Percentiles rank a stretch among this genome's conserved stretches.
Evolutionary conservation across 108 stramenopile genomes (phyloP).

Genomic region (Aurantiochytrium sp.): DNA sequence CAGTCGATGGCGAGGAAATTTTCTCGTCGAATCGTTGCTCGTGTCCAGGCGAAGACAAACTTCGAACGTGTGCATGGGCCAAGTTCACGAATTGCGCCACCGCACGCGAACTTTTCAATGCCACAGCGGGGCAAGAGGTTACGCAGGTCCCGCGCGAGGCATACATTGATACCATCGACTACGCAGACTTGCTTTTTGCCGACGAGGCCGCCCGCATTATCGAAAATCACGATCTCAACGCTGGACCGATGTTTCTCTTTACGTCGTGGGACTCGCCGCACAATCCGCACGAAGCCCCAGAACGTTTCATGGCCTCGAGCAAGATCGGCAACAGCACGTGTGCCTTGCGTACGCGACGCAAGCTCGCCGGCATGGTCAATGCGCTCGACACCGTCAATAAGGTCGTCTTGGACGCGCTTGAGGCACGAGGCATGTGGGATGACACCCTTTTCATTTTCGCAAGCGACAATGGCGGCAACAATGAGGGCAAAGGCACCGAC

Average conservation of each 20-base stretch:
- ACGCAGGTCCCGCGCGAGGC: neutral
- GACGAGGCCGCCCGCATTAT: neutral
- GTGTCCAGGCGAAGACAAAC: neutral
- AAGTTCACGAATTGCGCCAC: neutral
- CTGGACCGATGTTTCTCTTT: neutral
- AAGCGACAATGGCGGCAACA: slow-evolving; percentile 19
- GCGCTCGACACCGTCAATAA: neutral
- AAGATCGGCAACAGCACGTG: neutral
- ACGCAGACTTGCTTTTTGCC: neutral
- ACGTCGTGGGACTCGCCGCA: neutral
- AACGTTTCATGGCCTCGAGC: neutral
- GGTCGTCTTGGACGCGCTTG: neutral
- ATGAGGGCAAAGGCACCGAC: neutral
- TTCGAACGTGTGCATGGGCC: neutral
- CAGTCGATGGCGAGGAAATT: neutral
- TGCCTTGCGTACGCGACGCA: neutral
- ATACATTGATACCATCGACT: neutral
- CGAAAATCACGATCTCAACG: neutral
- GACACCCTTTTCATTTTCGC: neutral
- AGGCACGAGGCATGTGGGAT: neutral
- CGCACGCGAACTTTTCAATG: neutral
- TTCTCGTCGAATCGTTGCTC: neutral
- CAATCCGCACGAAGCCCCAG: neutral
- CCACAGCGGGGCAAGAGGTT: neutral
- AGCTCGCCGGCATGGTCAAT: neutral